phyloP scores from a whole-genome alignment of 2,329 filamentous ascomycete genomes.

The Calonectria leucothoes region DNA sequence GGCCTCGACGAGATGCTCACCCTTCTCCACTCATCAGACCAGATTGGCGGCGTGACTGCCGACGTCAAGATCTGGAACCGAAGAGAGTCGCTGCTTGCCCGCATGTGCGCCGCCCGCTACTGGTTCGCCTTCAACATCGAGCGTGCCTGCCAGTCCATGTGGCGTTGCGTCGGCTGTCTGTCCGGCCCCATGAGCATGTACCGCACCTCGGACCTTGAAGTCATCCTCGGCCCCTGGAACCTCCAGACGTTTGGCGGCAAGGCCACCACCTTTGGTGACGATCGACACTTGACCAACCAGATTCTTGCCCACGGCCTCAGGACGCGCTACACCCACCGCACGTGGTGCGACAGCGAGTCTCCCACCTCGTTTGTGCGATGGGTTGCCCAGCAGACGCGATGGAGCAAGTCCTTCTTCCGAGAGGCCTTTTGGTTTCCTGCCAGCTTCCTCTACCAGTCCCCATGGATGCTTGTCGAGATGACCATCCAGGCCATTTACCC shows the following conservation, averaged over 20 bases:
- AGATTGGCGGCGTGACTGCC: constrained; percentile 25
- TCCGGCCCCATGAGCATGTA: constrained; percentile 30
- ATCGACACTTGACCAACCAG: constrained; percentile 25
- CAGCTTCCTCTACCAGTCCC: constrained; percentile 26
- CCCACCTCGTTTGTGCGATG: constrained; percentile 25
- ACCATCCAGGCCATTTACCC: constrained; percentile 28
- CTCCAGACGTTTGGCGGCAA: constrained; percentile 28
- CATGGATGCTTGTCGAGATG: constrained; percentile 29
- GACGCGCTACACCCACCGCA: constrained; percentile 27
- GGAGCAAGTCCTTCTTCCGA: constrained; percentile 30
- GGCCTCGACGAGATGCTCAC: constrained; percentile 27
- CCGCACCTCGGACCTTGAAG: constrained; percentile 23
- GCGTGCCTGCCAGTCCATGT: constrained; percentile 25
- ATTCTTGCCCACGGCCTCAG: constrained; percentile 23
- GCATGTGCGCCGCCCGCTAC: constrained; percentile 24
- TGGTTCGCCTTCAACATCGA: constrained; percentile 32
- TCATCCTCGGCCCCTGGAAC: constrained; percentile 26
- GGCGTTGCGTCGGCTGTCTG: constrained; percentile 26
- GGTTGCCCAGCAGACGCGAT: constrained; percentile 27
- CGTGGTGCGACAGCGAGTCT: constrained; percentile 29
- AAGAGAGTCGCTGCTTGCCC: constrained; percentile 22
- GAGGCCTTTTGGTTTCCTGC: constrained; percentile 29
- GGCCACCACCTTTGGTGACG: constrained; percentile 25
- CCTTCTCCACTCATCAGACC: constrained; percentile 16
- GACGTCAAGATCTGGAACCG: constrained; percentile 32